Conservation (phyloP, 2,329 filamentous ascomycete genomes). For the Colletotrichum destructivum region DNA sequence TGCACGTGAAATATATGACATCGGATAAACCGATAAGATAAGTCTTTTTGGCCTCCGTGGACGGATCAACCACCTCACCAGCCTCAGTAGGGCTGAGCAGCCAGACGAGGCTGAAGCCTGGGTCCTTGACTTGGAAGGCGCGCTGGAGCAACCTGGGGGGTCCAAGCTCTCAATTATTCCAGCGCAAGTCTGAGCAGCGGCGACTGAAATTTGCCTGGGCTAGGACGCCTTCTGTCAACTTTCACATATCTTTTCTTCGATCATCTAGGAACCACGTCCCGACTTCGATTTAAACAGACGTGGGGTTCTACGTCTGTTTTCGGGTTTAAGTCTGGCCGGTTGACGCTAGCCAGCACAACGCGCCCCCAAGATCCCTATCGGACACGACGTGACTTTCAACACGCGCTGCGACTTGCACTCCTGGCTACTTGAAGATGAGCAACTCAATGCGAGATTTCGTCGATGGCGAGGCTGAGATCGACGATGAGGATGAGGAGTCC, state of each 20-base stretch:
- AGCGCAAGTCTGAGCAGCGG: conserved; percentile 21
- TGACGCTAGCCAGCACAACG: conserved; percentile 3
- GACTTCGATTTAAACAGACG: neutral
- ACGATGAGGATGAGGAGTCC: conserved; percentile 87
- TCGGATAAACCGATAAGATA: conserved; percentile 42
- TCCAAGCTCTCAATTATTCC: conserved; percentile 42
- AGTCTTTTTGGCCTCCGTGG: neutral
- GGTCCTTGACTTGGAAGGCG: conserved; percentile 22
- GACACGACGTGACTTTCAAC: conserved; percentile 17
- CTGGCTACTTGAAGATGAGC: conserved; percentile 64
- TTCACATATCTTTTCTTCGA: neutral
- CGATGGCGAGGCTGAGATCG: conserved; percentile 87
- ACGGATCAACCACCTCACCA: conserved; percentile 5
- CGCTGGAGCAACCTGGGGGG: conserved; percentile 23
- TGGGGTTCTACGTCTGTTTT: neutral
- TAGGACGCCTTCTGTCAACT: conserved; percentile 28
- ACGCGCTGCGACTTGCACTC: conserved; percentile 13
- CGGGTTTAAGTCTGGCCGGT: neutral
- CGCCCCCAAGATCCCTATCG: conserved; percentile 2
- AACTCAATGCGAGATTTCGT: conserved; percentile 82
- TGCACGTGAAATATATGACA: neutral
- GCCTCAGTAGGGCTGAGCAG: neutral
- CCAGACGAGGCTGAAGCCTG: conserved; percentile 36
- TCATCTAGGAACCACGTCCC: conserved; percentile 14
- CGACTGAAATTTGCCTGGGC: conserved; percentile 38